Percentiles rank a stretch among this genome's conserved stretches.
Conservation (phyloP, 2,329 filamentous ascomycete genomes). For the Exophiala sp. region DNA sequence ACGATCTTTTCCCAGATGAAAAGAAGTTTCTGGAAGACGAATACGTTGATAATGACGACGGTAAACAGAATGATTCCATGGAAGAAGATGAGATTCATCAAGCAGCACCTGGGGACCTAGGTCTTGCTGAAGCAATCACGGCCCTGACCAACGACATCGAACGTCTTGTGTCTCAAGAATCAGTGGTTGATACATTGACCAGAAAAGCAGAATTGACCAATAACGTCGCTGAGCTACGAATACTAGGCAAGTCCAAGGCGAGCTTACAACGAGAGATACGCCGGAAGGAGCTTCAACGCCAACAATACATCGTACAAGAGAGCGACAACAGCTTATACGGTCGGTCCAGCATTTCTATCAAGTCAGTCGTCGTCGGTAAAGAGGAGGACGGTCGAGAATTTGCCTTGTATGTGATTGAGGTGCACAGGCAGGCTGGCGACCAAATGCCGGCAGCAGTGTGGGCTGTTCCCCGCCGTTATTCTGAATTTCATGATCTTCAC, state of each 20-base stretch:
- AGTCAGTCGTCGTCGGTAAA: conserved; percentile 84
- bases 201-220: conserved; percentile 96
- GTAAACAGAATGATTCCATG: conserved; percentile 50
- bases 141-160: conserved; percentile 87
- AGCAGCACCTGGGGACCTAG: conserved; percentile 90
- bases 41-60: conserved; percentile 65
- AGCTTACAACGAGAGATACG: conserved; percentile 90
- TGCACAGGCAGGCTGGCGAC: conserved; percentile 83
- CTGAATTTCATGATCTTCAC: conserved; percentile 93
- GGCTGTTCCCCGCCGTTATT: conserved; percentile 89
- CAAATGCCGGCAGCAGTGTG: conserved; percentile 96
- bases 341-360: conserved; percentile 82
- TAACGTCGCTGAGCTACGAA: conserved; percentile 88
- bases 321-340: conserved; percentile 97
- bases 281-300: conserved; percentile 89
- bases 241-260: conserved; percentile 87
- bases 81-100: conserved; percentile 83
- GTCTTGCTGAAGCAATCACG: conserved; percentile 87
- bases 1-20: conserved; percentile 89
- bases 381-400: conserved; percentile 93
- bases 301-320: conserved; percentile 96
- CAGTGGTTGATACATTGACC: conserved; percentile 84
- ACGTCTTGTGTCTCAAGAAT: conserved; percentile 79
- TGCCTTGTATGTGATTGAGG: conserved; percentile 85
- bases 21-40: conserved; percentile 83